Percentiles rank a stretch among this genome's conserved stretches.
Conservation (phyloP, 305 asterid genomes). For the Lippia alba region DNA sequence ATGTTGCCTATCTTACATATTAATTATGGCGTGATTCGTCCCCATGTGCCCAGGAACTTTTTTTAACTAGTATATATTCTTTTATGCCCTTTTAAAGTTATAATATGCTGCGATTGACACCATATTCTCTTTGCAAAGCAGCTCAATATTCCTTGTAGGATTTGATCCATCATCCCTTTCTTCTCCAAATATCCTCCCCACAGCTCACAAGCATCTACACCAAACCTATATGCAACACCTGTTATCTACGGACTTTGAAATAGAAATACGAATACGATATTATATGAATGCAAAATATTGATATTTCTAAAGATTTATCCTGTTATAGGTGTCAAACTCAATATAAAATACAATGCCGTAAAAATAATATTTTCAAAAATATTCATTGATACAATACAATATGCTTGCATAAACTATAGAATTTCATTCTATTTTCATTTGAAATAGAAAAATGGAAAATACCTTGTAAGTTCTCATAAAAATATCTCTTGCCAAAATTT, state of each 20-base stretch:
- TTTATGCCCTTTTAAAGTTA: background rate
- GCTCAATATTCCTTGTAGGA: constrained; percentile 20
- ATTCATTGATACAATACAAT: too few relatives aligned
- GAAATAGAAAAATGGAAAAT: background rate
- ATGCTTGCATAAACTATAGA: background rate
- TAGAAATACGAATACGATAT: too few relatives aligned
- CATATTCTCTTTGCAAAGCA: constrained; percentile 14
- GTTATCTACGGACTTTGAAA: too few relatives aligned
- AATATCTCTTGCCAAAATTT: too few relatives aligned
- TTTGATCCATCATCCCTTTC: constrained; percentile 29
- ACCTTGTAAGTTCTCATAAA: too few relatives aligned
- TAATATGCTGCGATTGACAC: constrained; percentile 19
- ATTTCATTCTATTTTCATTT: background rate
- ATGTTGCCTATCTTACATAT: background rate
- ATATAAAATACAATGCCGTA: too few relatives aligned
- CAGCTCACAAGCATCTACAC: constrained; percentile 11
- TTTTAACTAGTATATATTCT: background rate
- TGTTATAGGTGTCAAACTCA: too few relatives aligned
- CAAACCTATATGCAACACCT: background rate
- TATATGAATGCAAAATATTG: too few relatives aligned
- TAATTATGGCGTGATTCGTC: background rate
- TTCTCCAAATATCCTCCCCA: constrained; percentile 8
- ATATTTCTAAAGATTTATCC: too few relatives aligned
- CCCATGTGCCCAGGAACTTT: constrained; percentile 6
- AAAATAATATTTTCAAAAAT: too few relatives aligned